Base-by-base conservation (phyloP, 1,284 basidiomycete species). In the Cryptococcus sp. region DNA sequence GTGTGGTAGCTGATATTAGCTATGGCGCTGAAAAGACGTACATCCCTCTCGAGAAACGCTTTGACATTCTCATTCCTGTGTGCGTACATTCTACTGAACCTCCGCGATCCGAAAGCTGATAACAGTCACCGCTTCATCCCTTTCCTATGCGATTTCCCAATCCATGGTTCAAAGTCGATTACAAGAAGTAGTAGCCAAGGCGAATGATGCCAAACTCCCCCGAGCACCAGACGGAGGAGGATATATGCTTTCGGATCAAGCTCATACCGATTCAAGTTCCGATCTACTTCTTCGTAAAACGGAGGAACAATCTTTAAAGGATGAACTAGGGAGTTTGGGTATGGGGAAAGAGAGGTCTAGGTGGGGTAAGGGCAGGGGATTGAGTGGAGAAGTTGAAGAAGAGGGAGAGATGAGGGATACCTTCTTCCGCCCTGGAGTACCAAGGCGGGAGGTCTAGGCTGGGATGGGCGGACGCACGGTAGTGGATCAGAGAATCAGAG, bases 351-450 rank as follows among this genome's bases (percentile, higher is more conserved):
- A 63, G 23, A 42, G 65, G 24, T 65, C 60, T 14, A 53, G 52
- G 24, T 63, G 53, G 54, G 50, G 60, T 2, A 63, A 66, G 53
- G 63, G 66, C 5, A 43, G 50, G 25, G 65, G 65, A 14, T 50
- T 68, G 28, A 59, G 54, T 18, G 64, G 62, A 21, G 66, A 64
- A 42, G 62, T 64, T 7, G 62, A 63, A 48, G 66, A 64, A 24
- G 64, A 66, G 43, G 47, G 39, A n/a, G 66, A 68, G 55, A 60
- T 70, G 63, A 44, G 58, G 25, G 69, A 70, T 55, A 59, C 61
- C 4, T 70, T 60, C 46, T 50, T 60, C 46, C 51, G 62, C 1
- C 56, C 65, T 10, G 69, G 65, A 0, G 56, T 62, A 18, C 67
- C 67, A 9, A 48, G 67, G 42, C 5, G 21, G 13, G 41, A 24